Evolutionary conservation across 2,329 filamentous ascomycete genomes (phyloP).

Genomic region (Grosmannia clavigera): DNA sequence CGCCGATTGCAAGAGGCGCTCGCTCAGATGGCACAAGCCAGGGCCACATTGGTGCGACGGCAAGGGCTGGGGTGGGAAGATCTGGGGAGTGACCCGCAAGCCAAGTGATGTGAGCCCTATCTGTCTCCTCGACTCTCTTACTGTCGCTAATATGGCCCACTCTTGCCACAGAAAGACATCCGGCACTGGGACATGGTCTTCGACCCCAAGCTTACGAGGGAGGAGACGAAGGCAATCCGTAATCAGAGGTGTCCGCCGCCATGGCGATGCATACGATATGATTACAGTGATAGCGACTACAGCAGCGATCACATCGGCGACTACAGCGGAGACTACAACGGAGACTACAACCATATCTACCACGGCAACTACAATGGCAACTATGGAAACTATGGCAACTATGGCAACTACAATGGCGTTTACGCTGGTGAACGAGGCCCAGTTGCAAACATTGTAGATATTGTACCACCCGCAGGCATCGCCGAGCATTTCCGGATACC

Average conservation of each 20-base stretch:
- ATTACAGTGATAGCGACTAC: too few species aligned
- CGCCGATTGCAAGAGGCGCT: background rate
- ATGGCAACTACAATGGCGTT: background rate
- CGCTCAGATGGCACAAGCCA: slow-evolving; percentile 1
- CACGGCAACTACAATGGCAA: too few species aligned
- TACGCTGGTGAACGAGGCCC: too few species aligned
- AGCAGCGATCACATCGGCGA: background rate
- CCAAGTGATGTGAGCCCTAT: slow-evolving; percentile 3
- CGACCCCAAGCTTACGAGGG: slow-evolving; percentile 5
- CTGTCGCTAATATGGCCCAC: too few species aligned
- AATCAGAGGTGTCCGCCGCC: background rate
- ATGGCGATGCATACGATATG: background rate
- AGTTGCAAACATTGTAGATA: too few species aligned
- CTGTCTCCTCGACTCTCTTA: background rate
- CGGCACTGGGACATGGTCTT: slow-evolving; percentile 8
- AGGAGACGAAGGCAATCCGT: slow-evolving; percentile 1
- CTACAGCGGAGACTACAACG: too few species aligned
- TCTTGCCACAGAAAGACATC: background rate
- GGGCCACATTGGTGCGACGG: slow-evolving; percentile 12
- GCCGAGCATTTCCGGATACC: too few species aligned
- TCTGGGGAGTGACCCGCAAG: slow-evolving; percentile 7
- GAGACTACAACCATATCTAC: too few species aligned
- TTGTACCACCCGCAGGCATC: too few species aligned
- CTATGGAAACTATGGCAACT: background rate
- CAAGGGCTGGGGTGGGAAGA: slow-evolving; percentile 10